These are phyloP conservation scores for Ambrosiella beaveri DNA, from an alignment of 2,329 filamentous ascomycete genomes.

Conservation along the genomic window DNA sequence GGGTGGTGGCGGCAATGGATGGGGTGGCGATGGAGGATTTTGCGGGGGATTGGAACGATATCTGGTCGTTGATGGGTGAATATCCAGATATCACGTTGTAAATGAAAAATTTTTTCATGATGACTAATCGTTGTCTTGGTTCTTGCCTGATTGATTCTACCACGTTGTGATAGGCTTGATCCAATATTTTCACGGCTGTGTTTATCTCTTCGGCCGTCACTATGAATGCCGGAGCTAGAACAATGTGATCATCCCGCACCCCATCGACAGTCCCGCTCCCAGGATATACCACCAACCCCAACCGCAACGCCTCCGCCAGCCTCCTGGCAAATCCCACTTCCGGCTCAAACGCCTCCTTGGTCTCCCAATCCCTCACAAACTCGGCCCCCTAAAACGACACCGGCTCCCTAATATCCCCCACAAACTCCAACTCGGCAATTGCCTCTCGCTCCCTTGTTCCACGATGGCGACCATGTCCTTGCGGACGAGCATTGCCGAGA, in stretches of 20 bases:
- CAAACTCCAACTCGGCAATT: conserved; percentile 19
- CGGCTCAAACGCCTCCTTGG: conserved; percentile 21
- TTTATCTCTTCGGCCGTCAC: conserved; percentile 39
- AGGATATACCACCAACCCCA: conserved; percentile 34
- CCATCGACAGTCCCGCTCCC: conserved; percentile 44
- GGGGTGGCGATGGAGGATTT: neutral
- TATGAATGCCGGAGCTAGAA: conserved; percentile 53
- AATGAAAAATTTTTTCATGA: neutral
- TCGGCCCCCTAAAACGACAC: conserved; percentile 32
- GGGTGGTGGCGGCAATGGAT: neutral
- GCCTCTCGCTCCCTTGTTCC: conserved; percentile 22
- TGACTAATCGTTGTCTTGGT: no score
- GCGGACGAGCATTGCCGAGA: conserved; percentile 38
- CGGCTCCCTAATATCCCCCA: conserved; percentile 25
- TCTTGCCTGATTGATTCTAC: no score
- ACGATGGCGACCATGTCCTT: conserved; percentile 32
- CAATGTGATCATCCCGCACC: conserved; percentile 47
- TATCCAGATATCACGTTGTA: neutral
- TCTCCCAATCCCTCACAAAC: conserved; percentile 24
- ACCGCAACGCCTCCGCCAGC: conserved; percentile 20
- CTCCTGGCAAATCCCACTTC: conserved; percentile 16
- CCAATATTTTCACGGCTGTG: neutral
- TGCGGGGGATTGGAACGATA: conserved; percentile 5
- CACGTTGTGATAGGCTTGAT: neutral
- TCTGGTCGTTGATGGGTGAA: conserved; percentile 11